Evolutionary conservation across 495 filamentous ascomycete genomes (phyloP).

Genomic region (Stereocaulon alpinum): DNA sequence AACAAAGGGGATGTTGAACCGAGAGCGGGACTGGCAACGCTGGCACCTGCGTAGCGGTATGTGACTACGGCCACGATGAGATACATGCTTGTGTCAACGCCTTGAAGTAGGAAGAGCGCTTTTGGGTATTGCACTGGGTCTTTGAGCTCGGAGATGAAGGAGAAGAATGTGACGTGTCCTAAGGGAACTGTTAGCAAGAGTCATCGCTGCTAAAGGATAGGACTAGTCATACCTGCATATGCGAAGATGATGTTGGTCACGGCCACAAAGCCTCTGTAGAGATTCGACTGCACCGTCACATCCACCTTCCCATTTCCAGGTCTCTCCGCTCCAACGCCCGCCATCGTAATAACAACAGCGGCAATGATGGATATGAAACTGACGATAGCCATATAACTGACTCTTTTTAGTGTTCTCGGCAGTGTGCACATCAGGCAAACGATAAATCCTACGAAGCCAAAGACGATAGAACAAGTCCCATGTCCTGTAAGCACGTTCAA

Average conservation of each 20-base stretch:
- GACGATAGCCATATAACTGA: constrained; percentile 52
- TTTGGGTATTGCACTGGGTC: constrained; percentile 56
- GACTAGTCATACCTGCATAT: constrained; percentile 28
- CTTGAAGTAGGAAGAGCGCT: constrained; percentile 53
- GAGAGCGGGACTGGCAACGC: constrained; percentile 60
- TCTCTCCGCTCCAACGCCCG: constrained; percentile 46
- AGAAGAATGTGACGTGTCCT: constrained; percentile 64
- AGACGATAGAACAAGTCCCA: constrained; percentile 57
- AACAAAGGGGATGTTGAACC: constrained; percentile 49
- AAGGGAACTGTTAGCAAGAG: constrained; percentile 26
- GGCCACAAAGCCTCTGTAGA: constrained; percentile 30
- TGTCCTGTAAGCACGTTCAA: constrained; percentile 56
- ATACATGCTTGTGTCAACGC: constrained; percentile 58
- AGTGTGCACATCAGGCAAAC: constrained; percentile 52
- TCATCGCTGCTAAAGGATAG: too few species aligned
- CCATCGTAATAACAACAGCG: constrained; percentile 58
- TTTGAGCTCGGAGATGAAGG: constrained; percentile 69
- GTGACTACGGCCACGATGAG: constrained; percentile 36
- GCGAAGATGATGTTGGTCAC: constrained; percentile 42
- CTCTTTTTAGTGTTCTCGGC: constrained; percentile 51
- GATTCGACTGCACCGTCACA: constrained; percentile 7
- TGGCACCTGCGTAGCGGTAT: constrained; percentile 61
- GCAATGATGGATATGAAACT: constrained; percentile 56
- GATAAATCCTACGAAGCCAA: constrained; percentile 51
- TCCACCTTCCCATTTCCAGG: constrained; percentile 22